Base-by-base conservation (phyloP, 306 rosid species). In the Prinsepia uniflora region DNA sequence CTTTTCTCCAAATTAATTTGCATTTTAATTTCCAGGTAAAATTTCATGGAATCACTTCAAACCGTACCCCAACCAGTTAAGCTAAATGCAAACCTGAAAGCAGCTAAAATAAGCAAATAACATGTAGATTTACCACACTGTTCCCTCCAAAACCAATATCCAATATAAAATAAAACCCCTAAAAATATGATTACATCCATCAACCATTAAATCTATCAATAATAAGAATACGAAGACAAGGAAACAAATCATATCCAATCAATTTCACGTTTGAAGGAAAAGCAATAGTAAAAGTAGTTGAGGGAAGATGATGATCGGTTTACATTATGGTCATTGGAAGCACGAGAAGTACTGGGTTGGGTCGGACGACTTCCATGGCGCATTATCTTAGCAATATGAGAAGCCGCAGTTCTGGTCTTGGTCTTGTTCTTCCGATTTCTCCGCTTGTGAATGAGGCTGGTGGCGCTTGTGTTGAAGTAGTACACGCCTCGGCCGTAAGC, bases 351-450 rank as follows among this genome's bases (percentile, higher is more conserved):
- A 8, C n/a, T 15, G 14, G 67, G 54, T 20, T 62, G 20, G 7
- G 43, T 71, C 53, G 49, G 61, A 19, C 76, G 55, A 34, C 4
- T 11, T 13, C 56, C 45, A 18, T 61, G 48, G 24, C 68, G 65
- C 52, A 78, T 64, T 84, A 89, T 75, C 84, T 86, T 85, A 58
- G 98, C 98, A 79, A 92, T 87, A 68, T 79, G 87, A 10, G 91
- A 83, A 65, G 96, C 98, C 13, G 96, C 92, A 18, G 90, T 86
- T 86, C 96, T 78, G 67, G 76, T 82, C 80, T 87, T 90, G 76
- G 57, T 81, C 88, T 86, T 88, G 78, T 59, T 63, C 79, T 88
- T 86, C 73, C 81, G 61, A 11, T 56, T 74, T 18, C 76, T 44
- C 53, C 78, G 91, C 71, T 75, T 81, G 5, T 39, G 72, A 15